Conservation (phyloP, 257 asterid species). For the Ajuga chamaepitys region DNA sequence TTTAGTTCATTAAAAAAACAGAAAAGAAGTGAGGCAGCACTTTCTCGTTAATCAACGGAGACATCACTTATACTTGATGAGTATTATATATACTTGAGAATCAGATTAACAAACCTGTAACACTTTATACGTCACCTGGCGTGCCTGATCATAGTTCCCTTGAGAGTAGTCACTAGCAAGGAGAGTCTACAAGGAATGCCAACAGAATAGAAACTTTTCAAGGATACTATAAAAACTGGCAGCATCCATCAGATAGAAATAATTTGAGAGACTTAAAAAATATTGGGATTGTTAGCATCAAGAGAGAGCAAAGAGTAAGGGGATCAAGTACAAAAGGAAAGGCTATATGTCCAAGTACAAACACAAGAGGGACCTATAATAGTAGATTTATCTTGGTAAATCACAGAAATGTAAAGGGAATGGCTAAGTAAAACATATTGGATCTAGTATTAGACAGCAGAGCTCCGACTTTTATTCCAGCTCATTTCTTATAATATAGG, state of each 20-base stretch:
- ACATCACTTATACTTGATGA: not conserved
- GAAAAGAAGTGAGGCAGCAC: not conserved
- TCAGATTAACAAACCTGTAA: conserved; percentile 49
- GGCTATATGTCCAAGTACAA: too few species aligned
- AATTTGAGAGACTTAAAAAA: not conserved
- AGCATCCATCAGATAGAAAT: not conserved
- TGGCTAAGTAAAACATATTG: too few species aligned
- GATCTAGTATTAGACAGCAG: too few species aligned
- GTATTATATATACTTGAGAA: not conserved
- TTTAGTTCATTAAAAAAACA: not conserved
- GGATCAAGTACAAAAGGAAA: too few species aligned
- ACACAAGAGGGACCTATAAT: too few species aligned
- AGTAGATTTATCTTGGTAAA: too few species aligned
- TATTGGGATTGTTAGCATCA: not conserved
- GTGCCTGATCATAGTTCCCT: conserved; percentile 69
- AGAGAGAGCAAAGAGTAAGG: not conserved
- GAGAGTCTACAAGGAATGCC: conserved; percentile 51
- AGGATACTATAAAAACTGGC: not conserved
- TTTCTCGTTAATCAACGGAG: not conserved
- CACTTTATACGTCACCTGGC: conserved; percentile 68
- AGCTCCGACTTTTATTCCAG: too few species aligned
- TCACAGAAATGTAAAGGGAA: too few species aligned
- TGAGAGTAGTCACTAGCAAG: conserved; percentile 83
- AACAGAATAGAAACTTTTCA: not conserved
- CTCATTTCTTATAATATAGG: too few species aligned